Evolutionary conservation across 139 green algal species (phyloP).

Genomic region (Closterium sp.): DNA sequence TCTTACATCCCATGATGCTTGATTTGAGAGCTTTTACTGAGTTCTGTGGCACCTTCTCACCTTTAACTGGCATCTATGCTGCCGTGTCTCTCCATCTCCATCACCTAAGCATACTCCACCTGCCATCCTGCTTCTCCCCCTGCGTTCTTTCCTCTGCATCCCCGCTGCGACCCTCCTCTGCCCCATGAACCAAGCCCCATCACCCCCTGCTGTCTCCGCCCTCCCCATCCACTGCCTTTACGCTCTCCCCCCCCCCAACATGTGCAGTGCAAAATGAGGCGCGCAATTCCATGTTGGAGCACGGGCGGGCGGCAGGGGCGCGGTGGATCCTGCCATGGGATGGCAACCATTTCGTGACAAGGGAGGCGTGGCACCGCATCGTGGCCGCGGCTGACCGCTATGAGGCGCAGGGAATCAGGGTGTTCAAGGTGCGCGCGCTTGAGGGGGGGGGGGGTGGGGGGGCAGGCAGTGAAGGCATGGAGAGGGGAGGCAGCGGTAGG

Average conservation of each 20-base stretch:
- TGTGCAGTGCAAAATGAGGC: conserved; percentile 9
- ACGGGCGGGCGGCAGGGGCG: conserved; percentile 3
- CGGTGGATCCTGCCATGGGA: conserved; percentile 32
- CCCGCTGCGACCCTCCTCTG: too few relatives aligned
- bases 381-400: neutral
- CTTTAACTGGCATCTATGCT: neutral
- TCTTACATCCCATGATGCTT: neutral
- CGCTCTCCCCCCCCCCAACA: neutral
- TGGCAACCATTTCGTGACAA: conserved; percentile 16
- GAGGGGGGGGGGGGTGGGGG: too few relatives aligned
- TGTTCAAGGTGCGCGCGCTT: conserved; percentile 23
- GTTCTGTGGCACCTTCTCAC: neutral
- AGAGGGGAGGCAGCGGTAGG: too few relatives aligned
- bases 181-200: too few relatives aligned
- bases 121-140: too few relatives aligned
- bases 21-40: neutral
- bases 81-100: too few relatives aligned
- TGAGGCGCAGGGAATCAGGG: neutral
- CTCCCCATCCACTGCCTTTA: neutral
- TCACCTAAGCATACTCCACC: too few relatives aligned
- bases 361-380: conserved; percentile 11
- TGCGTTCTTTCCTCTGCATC: too few relatives aligned
- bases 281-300: neutral
- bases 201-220: neutral
- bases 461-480: too few relatives aligned